Percentiles rank a stretch among this genome's conserved stretches.
Conservation (phyloP, 768 basidiomycete species). For the Calocera viscosa region DNA sequence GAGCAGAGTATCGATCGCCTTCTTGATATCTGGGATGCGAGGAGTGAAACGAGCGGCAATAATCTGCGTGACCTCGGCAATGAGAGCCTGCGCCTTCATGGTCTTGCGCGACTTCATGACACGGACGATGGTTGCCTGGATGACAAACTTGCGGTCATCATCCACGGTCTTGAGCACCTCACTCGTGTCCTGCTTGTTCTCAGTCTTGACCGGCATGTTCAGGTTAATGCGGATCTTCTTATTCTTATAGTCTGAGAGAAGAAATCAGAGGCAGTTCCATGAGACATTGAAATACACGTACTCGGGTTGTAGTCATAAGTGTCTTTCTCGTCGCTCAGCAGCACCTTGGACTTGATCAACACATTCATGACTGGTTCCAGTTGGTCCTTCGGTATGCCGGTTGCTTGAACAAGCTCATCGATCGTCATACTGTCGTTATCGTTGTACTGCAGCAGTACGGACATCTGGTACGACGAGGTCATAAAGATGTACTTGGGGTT, state of each 20-base stretch:
- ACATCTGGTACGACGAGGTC: slow-evolving; percentile 91
- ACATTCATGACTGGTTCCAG: slow-evolving; percentile 39
- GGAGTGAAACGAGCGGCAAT: slow-evolving; percentile 12
- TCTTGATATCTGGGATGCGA: slow-evolving; percentile 8
- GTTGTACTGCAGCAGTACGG: slow-evolving; percentile 90
- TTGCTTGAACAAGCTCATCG: slow-evolving; percentile 66
- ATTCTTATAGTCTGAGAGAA: slow-evolving; percentile 60
- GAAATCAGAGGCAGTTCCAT: background rate
- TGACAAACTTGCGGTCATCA: slow-evolving; percentile 92
- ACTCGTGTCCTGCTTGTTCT: slow-evolving; percentile 77
- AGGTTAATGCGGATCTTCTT: slow-evolving; percentile 89
- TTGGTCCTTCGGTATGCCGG: slow-evolving; percentile 67
- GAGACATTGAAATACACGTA: slow-evolving; percentile 13
- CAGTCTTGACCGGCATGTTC: slow-evolving; percentile 86
- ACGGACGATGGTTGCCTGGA: slow-evolving; percentile 88
- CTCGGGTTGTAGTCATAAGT: slow-evolving; percentile 31
- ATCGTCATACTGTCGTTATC: slow-evolving; percentile 72
- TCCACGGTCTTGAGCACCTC: slow-evolving; percentile 92
- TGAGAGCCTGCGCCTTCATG: slow-evolving; percentile 27
- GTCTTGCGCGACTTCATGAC: slow-evolving; percentile 32
- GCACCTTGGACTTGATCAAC: slow-evolving; percentile 28
- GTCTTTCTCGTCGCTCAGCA: slow-evolving; percentile 27
- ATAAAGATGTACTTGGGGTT: slow-evolving; percentile 93
- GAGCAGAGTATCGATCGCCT: slow-evolving; percentile 73
- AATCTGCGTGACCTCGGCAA: slow-evolving; percentile 26